A percentile compares a stretch with the other conserved stretches of the same genome.
Conservation (phyloP, 2,329 filamentous ascomycete species). For the Xylariomycetidae sp. region DNA sequence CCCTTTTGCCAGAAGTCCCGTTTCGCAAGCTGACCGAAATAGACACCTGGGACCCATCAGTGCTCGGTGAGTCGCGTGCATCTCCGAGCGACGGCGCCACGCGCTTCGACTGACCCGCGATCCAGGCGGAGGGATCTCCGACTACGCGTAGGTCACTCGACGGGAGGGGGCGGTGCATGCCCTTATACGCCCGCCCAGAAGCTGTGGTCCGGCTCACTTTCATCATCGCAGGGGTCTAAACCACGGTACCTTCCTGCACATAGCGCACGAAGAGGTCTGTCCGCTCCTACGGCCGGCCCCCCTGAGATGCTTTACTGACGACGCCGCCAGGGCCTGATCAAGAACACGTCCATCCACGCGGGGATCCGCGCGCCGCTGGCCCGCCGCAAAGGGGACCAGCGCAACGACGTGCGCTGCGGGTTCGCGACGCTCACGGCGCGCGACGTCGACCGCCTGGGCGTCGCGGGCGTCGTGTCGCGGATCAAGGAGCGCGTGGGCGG, state of each 20-base stretch:
- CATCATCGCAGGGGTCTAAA: constrained; percentile 39
- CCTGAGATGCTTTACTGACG: not conserved
- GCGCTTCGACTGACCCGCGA: no score
- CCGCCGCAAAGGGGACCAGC: constrained; percentile 42
- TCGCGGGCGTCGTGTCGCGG: constrained; percentile 54
- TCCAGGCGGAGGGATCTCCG: constrained; percentile 52
- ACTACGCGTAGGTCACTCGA: constrained; percentile 48
- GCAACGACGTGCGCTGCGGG: constrained; percentile 52
- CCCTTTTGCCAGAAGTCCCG: not conserved
- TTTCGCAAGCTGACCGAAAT: constrained; percentile 8
- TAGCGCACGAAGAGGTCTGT: constrained; percentile 51
- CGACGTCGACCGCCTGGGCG: constrained; percentile 67
- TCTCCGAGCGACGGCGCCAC: not conserved
- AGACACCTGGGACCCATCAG: constrained; percentile 68
- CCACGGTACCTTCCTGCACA: constrained; percentile 57
- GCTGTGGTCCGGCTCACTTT: no score
- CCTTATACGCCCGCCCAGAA: no score
- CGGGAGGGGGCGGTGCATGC: no score
- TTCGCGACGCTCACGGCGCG: constrained; percentile 52
- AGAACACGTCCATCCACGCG: constrained; percentile 54
- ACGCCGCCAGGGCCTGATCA: constrained; percentile 38
- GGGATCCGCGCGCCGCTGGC: constrained; percentile 51
- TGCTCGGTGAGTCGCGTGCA: constrained; percentile 35
- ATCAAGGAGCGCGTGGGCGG: constrained; percentile 53
- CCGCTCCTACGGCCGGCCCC: not conserved